Conservation (phyloP, 352 stramenopile species). For the Phytopythium vexans region DNA sequence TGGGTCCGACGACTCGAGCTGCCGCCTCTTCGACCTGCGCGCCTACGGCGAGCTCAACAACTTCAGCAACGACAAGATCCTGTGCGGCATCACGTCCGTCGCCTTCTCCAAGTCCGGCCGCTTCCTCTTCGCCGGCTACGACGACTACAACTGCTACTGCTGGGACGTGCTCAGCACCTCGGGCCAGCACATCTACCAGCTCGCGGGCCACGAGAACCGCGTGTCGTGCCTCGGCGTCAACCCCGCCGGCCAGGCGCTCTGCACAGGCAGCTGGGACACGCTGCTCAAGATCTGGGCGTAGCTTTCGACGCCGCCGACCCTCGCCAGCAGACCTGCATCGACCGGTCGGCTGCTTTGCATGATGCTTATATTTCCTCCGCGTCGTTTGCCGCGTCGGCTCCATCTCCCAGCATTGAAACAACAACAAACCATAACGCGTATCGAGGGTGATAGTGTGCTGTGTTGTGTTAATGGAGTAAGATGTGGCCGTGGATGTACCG, state of each 20-base stretch:
- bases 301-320: background rate
- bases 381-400: no score
- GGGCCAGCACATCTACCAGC: slow-evolving; percentile 88
- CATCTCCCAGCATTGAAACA: no score
- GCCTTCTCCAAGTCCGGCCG: slow-evolving; percentile 94
- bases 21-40: slow-evolving; percentile 96
- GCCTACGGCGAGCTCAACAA: slow-evolving; percentile 96
- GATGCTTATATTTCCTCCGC: slow-evolving; percentile 2
- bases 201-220: slow-evolving; percentile 95
- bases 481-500: slow-evolving; percentile 41
- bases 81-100: slow-evolving; percentile 97
- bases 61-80: slow-evolving; percentile 96
- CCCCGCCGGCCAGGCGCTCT: slow-evolving; percentile 93
- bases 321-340: background rate
- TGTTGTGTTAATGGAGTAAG: slow-evolving; percentile 7
- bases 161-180: slow-evolving; percentile 95
- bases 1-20: slow-evolving; percentile 97
- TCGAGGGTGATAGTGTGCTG: background rate
- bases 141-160: slow-evolving; percentile 97
- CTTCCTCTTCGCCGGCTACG: slow-evolving; percentile 97
- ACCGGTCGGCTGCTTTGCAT: background rate
- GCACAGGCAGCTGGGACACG: slow-evolving; percentile 98
- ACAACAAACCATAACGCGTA: no score
- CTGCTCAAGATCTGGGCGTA: slow-evolving; percentile 97
- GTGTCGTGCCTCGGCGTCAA: slow-evolving; percentile 97